phyloP scores from a whole-genome alignment of 2,329 filamentous ascomycete genomes.

The Penicillium brevicompactum region DNA sequence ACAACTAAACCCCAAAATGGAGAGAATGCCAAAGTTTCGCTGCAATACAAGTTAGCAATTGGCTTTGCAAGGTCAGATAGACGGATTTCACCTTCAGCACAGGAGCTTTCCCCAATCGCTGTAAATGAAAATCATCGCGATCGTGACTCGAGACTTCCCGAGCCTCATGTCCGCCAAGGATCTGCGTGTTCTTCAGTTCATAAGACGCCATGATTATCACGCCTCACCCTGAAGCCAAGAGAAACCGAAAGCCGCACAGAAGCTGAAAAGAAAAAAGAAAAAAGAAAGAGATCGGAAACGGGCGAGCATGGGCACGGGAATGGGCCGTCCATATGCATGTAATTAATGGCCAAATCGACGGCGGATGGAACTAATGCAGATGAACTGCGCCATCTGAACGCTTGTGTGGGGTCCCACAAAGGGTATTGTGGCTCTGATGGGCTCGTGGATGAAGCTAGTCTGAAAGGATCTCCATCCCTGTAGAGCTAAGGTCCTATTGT shows the following conservation, averaged over 20 bases:
- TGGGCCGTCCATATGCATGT: not conserved
- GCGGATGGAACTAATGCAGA: not conserved
- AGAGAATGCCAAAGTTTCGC: conserved; percentile 44
- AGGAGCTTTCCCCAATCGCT: conserved; percentile 9
- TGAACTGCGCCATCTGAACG: not conserved
- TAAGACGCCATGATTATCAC: not conserved
- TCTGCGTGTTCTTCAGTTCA: conserved; percentile 1
- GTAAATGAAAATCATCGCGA: conserved; percentile 4
- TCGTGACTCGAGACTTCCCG: not conserved
- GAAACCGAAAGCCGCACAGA: not conserved
- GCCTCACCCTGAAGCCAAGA: too few relatives aligned
- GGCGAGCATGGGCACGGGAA: not conserved
- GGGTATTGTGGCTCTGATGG: not conserved
- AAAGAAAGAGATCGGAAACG: not conserved
- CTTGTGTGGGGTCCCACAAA: not conserved
- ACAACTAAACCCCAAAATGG: conserved; percentile 42
- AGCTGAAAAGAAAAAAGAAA: not conserved
- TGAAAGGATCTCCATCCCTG: not conserved
- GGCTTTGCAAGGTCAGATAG: not conserved
- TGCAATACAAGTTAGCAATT: conserved; percentile 6
- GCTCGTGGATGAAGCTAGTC: not conserved
- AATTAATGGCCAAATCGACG: not conserved
- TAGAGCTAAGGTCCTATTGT: not conserved
- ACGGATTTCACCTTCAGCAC: conserved; percentile 3
- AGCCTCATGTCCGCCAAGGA: not conserved